Evolutionary conservation across 179 eudicot genomes (phyloP), one percentile per base, ranked within the genome.

Genomic region (Camellia oleifera): DNA sequence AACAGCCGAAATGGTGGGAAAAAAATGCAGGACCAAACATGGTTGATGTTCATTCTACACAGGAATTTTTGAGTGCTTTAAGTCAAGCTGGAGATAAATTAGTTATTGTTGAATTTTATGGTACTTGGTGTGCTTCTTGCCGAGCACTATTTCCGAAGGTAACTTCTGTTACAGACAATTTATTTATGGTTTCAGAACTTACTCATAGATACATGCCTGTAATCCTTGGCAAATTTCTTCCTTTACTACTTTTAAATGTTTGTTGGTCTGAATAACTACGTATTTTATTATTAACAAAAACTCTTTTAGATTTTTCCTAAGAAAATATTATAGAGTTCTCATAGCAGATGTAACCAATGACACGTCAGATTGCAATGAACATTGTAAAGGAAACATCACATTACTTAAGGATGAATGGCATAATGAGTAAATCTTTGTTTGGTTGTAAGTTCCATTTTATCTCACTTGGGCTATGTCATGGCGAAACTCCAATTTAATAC

Each of bases 101-200:
- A 80, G 98, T 95, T 80, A 87, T 95, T 65, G 97, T 90, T 71
- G 98, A 95, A 85, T 95, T 95, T 82, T 95, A 93, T 85, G 98
- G 96, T 45, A 95, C 97, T 61, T 95, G 98, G 98, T 95, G 98
- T 88, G 98, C 97, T 84, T 95, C 98, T 84, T 95, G 98, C 78
- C 89, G 93, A 78, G 98, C 98, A 84, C 84, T 95, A 76, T 95
- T 95, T 83, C 98, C 98, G 42, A 93, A 91, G 97, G 98, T 95
- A 87, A 78, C 53, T 63, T 81, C 75, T 74, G 62, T 58, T 64
- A 44, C n/a, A 68, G 62, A 50, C 71, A 26, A 26, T 18, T 2
- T 53, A 72, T 56, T 78, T 9, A 0, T 20, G 42, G 20, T 48
- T 48, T 48, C 52, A 48, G 52, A 7, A 48, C 60, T 56, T 4